Evolutionary conservation across 768 basidiomycete genomes (phyloP).

Genomic region (Agrocybe praecox): DNA sequence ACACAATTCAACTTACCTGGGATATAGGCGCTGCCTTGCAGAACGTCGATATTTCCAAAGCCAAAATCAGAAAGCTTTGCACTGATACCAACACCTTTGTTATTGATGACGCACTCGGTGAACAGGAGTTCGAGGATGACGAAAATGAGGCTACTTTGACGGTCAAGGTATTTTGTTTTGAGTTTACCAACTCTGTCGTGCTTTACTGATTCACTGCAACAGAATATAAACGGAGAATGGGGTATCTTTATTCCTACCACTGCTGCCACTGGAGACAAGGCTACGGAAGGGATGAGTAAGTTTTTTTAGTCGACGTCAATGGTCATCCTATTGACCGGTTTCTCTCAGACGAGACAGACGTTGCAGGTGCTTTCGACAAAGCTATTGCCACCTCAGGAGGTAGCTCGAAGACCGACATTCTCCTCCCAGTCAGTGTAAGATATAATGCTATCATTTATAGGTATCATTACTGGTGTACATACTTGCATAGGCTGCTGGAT

Average conservation of each 20-base stretch:
- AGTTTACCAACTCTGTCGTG: not conserved
- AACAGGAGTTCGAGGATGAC: constrained; percentile 13
- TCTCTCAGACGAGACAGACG: not conserved
- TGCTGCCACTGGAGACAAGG: not conserved
- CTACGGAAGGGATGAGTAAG: constrained; percentile 1
- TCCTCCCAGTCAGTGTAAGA: constrained; percentile 7
- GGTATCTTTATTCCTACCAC: constrained; percentile 10
- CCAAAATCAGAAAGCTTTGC: constrained; percentile 12
- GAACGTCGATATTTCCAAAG: constrained; percentile 10
- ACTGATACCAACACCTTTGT: constrained; percentile 14
- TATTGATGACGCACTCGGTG: constrained; percentile 9
- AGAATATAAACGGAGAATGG: constrained; percentile 13
- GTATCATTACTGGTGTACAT: not conserved
- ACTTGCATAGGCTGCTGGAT: constrained; percentile 2
- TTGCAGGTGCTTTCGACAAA: constrained; percentile 7
- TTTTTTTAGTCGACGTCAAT: no score
- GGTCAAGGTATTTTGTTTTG: constrained; percentile 3
- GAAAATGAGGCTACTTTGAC: constrained; percentile 11
- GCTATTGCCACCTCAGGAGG: constrained; percentile 10
- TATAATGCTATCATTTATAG: not conserved
- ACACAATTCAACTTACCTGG: not conserved
- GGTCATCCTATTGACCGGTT: not conserved
- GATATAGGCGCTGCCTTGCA: constrained; percentile 1
- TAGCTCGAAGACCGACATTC: constrained; percentile 11
- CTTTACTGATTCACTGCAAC: not conserved